Evolutionary conservation across 2,329 filamentous ascomycete genomes (phyloP).

Genomic region (Aquanectria penicillioides): DNA sequence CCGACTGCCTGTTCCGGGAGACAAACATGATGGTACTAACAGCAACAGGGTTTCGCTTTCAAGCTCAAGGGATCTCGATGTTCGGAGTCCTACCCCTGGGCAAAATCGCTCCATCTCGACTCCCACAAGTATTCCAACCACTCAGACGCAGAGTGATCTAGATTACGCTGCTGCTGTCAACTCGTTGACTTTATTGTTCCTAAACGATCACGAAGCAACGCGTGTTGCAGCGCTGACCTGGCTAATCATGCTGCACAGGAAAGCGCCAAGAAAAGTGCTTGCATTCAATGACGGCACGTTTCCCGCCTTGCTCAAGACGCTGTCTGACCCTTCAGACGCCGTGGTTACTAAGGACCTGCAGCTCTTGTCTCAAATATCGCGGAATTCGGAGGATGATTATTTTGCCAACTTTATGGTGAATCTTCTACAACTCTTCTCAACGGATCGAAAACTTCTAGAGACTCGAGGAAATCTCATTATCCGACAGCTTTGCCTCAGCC

Average conservation of each 20-base stretch:
- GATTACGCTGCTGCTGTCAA: conserved; percentile 96
- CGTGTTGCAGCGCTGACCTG: conserved; percentile 93
- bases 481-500: conserved; percentile 88
- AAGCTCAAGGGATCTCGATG: conserved; percentile 64
- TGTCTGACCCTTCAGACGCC: conserved; percentile 94
- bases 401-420: conserved; percentile 99
- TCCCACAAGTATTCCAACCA: conserved; percentile 54
- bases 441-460: conserved; percentile 89
- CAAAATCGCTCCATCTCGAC: conserved; percentile 59
- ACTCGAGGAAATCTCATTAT: conserved; percentile 96
- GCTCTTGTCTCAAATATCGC: conserved; percentile 92
- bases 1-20: conserved; percentile 55
- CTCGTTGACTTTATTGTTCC: conserved; percentile 89
- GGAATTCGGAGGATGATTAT: conserved; percentile 96
- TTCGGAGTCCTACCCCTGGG: conserved; percentile 61
- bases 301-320: conserved; percentile 91
- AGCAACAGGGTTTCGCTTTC: conserved; percentile 63
- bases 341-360: conserved; percentile 96
- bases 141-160: conserved; percentile 73
- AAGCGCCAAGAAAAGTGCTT: conserved; percentile 90
- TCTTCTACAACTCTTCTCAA: conserved; percentile 92
- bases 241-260: conserved; percentile 97
- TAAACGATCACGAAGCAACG: conserved; percentile 97
- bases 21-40: conserved; percentile 57
- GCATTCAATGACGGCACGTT: conserved; percentile 98